phyloP scores from a whole-genome alignment of 2,329 filamentous ascomycete genomes.

The Zelopaecilomyces penicillatus region DNA sequence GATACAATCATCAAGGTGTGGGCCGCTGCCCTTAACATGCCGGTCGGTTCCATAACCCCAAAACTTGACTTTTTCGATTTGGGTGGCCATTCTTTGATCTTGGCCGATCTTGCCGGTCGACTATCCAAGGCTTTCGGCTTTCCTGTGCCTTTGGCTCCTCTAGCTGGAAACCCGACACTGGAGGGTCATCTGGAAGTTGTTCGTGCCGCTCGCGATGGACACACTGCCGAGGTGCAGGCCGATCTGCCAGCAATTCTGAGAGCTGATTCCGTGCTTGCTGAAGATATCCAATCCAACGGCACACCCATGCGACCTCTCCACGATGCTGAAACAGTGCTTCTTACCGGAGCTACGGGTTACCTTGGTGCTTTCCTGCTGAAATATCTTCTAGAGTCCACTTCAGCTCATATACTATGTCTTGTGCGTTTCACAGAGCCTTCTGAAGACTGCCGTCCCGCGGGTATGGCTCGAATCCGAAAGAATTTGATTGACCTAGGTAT shows the following conservation, averaged over 20 bases:
- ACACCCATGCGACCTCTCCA: conserved; percentile 49
- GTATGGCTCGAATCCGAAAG: conserved; percentile 63
- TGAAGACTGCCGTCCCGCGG: conserved; percentile 54
- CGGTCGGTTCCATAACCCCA: conserved; percentile 51
- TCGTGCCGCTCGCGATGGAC: conserved; percentile 61
- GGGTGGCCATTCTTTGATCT: conserved; percentile 67
- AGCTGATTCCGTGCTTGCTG: conserved; percentile 57
- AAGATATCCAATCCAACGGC: conserved; percentile 55
- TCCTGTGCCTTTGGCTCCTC: conserved; percentile 59
- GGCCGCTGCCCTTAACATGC: conserved; percentile 62
- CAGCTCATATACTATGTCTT: conserved; percentile 62
- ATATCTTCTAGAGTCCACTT: conserved; percentile 58
- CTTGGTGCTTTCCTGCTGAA: conserved; percentile 67
- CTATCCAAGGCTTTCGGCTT: conserved; percentile 65
- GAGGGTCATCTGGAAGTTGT: conserved; percentile 65
- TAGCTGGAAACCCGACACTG: conserved; percentile 64
- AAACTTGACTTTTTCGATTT: conserved; percentile 76
- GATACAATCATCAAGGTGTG: conserved; percentile 63
- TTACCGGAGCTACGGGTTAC: conserved; percentile 71
- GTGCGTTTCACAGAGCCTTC: conserved; percentile 64
- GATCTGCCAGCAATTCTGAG: conserved; percentile 63
- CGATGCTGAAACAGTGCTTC: conserved; percentile 58
- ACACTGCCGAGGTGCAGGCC: conserved; percentile 66
- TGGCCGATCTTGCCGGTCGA: conserved; percentile 68
- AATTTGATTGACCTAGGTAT: conserved; percentile 72